Evolutionary conservation across 371 early-diverging fungal species (phyloP).

Genomic region (Coemansia sp.): DNA sequence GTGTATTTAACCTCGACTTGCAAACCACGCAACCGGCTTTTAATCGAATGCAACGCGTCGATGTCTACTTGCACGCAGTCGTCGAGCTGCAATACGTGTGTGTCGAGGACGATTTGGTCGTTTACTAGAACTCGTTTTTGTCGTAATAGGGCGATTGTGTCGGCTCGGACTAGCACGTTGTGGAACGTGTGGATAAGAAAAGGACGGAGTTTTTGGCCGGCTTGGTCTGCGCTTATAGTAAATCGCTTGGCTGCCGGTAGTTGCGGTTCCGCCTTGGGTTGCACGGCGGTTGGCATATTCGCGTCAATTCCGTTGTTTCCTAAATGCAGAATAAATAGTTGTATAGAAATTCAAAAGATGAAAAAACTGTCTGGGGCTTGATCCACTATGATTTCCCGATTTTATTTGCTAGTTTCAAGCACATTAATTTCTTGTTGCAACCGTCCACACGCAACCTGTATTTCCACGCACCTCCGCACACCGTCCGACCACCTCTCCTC

Average conservation of each 20-base stretch:
- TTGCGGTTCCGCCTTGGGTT: neutral
- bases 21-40: slow-evolving; percentile 24
- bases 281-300: neutral
- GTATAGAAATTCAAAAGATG: slow-evolving; percentile 14
- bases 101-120: slow-evolving; percentile 20
- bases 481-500: slow-evolving; percentile 40
- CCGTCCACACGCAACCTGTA: slow-evolving; percentile 30
- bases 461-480: slow-evolving; percentile 43
- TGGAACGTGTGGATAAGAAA: slow-evolving; percentile 31
- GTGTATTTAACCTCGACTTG: slow-evolving; percentile 25
- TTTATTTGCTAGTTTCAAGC: neutral
- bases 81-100: slow-evolving; percentile 14
- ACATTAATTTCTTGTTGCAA: slow-evolving; percentile 20
- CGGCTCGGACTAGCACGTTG: slow-evolving; percentile 26
- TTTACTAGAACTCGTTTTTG: slow-evolving; percentile 40
- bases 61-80: slow-evolving; percentile 26
- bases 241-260: neutral
- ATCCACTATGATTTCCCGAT: neutral
- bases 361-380: neutral
- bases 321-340: neutral
- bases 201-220: slow-evolving; percentile 31
- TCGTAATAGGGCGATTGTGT: slow-evolving; percentile 22
- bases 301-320: neutral
- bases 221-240: neutral
- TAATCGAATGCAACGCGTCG: slow-evolving; percentile 6